phyloP scores from a whole-genome alignment of 148 eudicot genomes.

The Fagopyrum esculentum region DNA sequence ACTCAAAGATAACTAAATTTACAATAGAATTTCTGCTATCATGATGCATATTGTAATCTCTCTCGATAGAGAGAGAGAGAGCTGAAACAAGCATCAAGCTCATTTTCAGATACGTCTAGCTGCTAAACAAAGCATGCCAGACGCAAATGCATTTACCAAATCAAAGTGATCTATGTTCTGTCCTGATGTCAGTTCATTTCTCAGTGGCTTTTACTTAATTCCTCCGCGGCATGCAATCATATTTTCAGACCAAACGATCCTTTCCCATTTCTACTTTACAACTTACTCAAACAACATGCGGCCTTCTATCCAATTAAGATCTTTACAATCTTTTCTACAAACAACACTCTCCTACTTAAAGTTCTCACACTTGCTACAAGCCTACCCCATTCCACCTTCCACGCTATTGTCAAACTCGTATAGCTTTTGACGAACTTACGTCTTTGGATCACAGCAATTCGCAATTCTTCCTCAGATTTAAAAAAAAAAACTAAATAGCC shows the following conservation, averaged over 20 bases:
- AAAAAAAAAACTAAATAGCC: background rate
- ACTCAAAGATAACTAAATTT: background rate
- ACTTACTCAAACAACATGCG: background rate
- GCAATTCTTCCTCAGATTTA: background rate
- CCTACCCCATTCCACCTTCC: background rate
- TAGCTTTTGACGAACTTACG: background rate
- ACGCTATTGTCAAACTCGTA: background rate
- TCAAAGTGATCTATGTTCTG: background rate
- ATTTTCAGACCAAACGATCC: background rate
- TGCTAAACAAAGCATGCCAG: slow-evolving; percentile 1
- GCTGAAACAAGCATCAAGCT: no score
- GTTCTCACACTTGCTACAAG: background rate
- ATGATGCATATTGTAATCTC: background rate
- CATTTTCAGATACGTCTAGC: background rate
- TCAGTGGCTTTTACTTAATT: background rate
- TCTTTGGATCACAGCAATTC: background rate
- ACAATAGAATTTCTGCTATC: background rate
- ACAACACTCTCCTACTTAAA: background rate
- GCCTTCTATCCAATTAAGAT: background rate
- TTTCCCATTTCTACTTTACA: background rate
- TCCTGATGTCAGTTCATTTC: background rate
- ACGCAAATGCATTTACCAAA: background rate
- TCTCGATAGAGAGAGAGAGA: no score
- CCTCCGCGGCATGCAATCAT: background rate
- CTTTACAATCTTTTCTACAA: background rate